Evolutionary conservation across 2,329 filamentous ascomycete genomes (phyloP).

Genomic region (Beauveria sp.): DNA sequence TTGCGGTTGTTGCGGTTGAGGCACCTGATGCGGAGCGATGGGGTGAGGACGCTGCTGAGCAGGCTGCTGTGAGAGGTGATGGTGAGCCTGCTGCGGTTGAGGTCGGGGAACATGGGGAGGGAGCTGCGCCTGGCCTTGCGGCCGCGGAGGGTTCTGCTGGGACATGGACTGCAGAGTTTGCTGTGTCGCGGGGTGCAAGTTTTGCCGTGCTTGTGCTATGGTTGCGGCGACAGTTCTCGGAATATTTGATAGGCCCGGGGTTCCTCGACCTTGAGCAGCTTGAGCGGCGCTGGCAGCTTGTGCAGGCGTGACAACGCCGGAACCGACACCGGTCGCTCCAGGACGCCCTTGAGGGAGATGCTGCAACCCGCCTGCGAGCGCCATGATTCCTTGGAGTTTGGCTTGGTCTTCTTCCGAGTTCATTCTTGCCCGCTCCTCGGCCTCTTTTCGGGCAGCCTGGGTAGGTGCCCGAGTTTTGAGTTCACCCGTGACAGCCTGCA

Average conservation of each 20-base stretch:
- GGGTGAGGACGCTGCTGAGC: conserved; percentile 13
- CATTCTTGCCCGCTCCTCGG: conserved; percentile 53
- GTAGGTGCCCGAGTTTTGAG: conserved; percentile 76
- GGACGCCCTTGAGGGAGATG: conserved; percentile 27
- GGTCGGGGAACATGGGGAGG: conserved; percentile 21
- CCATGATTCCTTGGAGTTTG: conserved; percentile 52
- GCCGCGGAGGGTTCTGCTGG: conserved; percentile 8
- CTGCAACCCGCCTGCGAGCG: conserved; percentile 45
- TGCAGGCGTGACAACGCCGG: conserved; percentile 27
- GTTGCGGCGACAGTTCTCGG: conserved; percentile 17
- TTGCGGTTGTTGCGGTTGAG: background rate
- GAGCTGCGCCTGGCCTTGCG: conserved; percentile 19
- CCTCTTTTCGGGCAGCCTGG: conserved; percentile 61
- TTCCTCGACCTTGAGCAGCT: conserved; percentile 15
- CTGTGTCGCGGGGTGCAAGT: conserved; percentile 22
- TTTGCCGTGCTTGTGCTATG: conserved; percentile 21
- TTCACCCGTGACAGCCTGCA: conserved; percentile 83
- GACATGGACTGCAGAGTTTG: conserved; percentile 3
- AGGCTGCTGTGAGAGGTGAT: conserved; percentile 14
- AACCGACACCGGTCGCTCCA: conserved; percentile 19
- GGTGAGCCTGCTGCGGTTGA: conserved; percentile 12
- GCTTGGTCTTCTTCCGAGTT: conserved; percentile 54
- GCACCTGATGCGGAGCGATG: background rate
- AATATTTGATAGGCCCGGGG: conserved; percentile 15
- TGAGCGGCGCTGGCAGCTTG: conserved; percentile 24